These are phyloP conservation scores for Phytophthora citricola DNA, from an alignment of 352 stramenopile species.

Conservation along the genomic window DNA sequence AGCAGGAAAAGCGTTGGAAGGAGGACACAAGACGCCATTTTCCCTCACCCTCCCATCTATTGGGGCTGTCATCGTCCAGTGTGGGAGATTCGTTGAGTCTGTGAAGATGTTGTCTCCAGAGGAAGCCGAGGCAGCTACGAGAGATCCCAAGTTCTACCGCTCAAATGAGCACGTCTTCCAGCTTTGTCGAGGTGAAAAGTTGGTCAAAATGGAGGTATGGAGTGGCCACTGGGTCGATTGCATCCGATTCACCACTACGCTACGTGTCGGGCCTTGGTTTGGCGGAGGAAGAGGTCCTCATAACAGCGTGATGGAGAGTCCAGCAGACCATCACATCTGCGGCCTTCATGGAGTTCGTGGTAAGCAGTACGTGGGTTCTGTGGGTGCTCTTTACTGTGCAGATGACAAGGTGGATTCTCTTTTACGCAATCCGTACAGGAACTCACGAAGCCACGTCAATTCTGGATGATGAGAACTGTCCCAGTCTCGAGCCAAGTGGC, in stretches of 20 bases:
- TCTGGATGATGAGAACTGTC: slow-evolving; percentile 28
- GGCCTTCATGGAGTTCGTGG: slow-evolving; percentile 48
- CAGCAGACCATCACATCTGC: slow-evolving; percentile 38
- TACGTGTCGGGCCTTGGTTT: slow-evolving; percentile 57
- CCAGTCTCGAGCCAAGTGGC: slow-evolving; percentile 17
- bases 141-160: slow-evolving; percentile 31
- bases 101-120: slow-evolving; percentile 41
- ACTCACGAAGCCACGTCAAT: slow-evolving; percentile 1
- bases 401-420: slow-evolving; percentile 1
- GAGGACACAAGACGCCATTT: slow-evolving; percentile 32
- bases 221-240: slow-evolving; percentile 65
- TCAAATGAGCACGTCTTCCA: slow-evolving; percentile 59
- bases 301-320: slow-evolving; percentile 35
- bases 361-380: slow-evolving; percentile 41
- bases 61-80: slow-evolving; percentile 45
- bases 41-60: slow-evolving; percentile 13
- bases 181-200: slow-evolving; percentile 44
- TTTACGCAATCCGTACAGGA: neutral
- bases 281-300: slow-evolving; percentile 42
- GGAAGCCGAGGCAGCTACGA: slow-evolving; percentile 18
- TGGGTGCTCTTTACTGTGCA: slow-evolving; percentile 44
- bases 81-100: slow-evolving; percentile 43
- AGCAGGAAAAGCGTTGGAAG: slow-evolving; percentile 41
- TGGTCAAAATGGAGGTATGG: slow-evolving; percentile 49
- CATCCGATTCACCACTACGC: slow-evolving; percentile 53